Percentiles rank a stretch among this genome's conserved stretches.
Conservation (phyloP, 768 basidiomycete genomes). For the Termitomyces sp. region DNA sequence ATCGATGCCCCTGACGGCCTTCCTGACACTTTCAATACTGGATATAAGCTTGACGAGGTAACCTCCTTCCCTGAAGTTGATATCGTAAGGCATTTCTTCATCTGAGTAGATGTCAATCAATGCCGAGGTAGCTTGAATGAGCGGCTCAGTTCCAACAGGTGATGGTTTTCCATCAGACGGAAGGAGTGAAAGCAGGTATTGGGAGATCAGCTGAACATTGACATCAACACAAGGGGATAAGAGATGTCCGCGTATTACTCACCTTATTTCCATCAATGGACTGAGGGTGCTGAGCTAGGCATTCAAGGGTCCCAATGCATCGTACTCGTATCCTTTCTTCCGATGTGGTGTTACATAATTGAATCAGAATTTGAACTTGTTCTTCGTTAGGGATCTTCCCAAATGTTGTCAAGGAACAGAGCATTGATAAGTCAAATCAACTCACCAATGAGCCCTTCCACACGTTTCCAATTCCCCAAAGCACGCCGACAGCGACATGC, state of each 20-base stretch:
- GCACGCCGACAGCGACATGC: slow-evolving; percentile 74
- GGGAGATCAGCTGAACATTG: slow-evolving; percentile 50
- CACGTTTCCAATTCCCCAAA: slow-evolving; percentile 84
- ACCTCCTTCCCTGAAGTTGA: slow-evolving; percentile 67
- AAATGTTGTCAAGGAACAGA: background rate
- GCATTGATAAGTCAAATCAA: slow-evolving; percentile 1
- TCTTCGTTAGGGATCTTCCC: slow-evolving; percentile 53
- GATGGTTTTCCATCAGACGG: slow-evolving; percentile 39
- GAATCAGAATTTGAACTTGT: slow-evolving; percentile 63
- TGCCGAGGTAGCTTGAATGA: slow-evolving; percentile 77
- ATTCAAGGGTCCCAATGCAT: slow-evolving; percentile 84
- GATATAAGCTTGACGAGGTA: slow-evolving; percentile 54
- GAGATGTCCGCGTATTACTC: slow-evolving; percentile 13
- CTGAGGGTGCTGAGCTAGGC: slow-evolving; percentile 67
- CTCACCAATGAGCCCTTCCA: slow-evolving; percentile 69
- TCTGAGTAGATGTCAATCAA: slow-evolving; percentile 94
- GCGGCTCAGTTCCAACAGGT: slow-evolving; percentile 56
- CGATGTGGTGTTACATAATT: slow-evolving; percentile 53
- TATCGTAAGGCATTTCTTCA: slow-evolving; percentile 75
- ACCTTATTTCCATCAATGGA: slow-evolving; percentile 68
- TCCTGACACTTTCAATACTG: slow-evolving; percentile 62
- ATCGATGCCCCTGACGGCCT: slow-evolving; percentile 63
- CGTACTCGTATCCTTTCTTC: slow-evolving; percentile 63
- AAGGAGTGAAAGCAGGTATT: slow-evolving; percentile 64
- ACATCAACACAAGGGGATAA: background rate